These are phyloP conservation scores for Pseudocercospora vitis DNA, from an alignment of 2,329 filamentous ascomycete genomes.

Conservation along the genomic window DNA sequence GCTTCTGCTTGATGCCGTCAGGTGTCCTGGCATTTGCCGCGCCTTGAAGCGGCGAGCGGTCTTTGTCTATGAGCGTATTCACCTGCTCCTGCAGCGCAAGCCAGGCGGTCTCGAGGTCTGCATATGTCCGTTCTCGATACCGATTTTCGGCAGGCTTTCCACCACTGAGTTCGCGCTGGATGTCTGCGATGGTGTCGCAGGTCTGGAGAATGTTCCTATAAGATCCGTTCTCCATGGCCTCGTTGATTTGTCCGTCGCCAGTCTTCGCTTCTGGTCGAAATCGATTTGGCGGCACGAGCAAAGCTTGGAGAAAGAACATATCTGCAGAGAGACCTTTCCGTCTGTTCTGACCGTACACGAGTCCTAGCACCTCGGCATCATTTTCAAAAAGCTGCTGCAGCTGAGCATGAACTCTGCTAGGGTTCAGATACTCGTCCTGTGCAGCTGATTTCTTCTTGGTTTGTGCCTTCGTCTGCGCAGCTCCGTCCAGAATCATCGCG, in stretches of 20 bases:
- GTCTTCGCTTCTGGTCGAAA: conserved; percentile 85
- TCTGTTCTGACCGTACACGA: conserved; percentile 64
- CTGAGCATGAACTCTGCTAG: conserved; percentile 78
- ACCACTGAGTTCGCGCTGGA: conserved; percentile 64
- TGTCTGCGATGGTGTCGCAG: conserved; percentile 70
- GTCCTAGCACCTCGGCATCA: conserved; percentile 76
- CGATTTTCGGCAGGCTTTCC: conserved; percentile 43
- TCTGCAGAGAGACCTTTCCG: conserved; percentile 48
- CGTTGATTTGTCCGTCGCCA: conserved; percentile 76
- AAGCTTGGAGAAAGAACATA: conserved; percentile 88
- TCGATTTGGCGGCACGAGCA: conserved; percentile 88
- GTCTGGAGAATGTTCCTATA: conserved; percentile 81
- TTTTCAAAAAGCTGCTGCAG: conserved; percentile 79
- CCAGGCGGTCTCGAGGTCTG: conserved; percentile 77
- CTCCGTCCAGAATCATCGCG: conserved; percentile 48
- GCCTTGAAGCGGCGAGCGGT: conserved; percentile 79
- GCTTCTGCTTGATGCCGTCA: conserved; percentile 93
- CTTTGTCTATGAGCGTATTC: conserved; percentile 88
- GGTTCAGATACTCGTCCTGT: conserved; percentile 73
- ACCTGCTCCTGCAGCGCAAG: conserved; percentile 83
- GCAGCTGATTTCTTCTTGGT: conserved; percentile 43
- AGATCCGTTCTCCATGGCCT: conserved; percentile 82
- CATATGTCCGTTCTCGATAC: conserved; percentile 62
- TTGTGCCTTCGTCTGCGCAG: conserved; percentile 39
- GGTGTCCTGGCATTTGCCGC: conserved; percentile 75